These are phyloP conservation scores for Protostelium mycophagum DNA, from an alignment of 78 protist genomes.

Conservation along the genomic window DNA sequence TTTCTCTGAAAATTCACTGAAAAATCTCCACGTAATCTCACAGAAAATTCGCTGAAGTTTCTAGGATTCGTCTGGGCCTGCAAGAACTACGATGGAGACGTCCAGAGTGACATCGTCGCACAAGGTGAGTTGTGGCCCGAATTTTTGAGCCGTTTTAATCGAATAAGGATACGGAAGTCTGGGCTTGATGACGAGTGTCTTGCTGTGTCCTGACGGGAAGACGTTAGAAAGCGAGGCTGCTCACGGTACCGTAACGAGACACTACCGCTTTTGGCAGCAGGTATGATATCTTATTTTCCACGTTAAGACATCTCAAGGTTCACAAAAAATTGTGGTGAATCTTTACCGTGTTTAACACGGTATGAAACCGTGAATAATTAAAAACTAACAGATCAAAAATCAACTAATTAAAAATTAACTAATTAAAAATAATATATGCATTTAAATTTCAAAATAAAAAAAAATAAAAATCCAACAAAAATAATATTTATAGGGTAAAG, in stretches of 20 bases:
- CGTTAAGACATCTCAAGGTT: slow-evolving; percentile 23
- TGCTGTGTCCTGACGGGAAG: slow-evolving; percentile 82
- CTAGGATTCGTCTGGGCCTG: slow-evolving; percentile 96
- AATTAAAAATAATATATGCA: no score
- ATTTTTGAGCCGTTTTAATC: not conserved
- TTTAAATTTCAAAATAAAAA: no score
- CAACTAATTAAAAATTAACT: no score
- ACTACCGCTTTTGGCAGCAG: slow-evolving; percentile 73
- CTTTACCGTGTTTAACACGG: no score
- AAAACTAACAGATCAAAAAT: no score
- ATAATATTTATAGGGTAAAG: no score
- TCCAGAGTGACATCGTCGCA: slow-evolving; percentile 86
- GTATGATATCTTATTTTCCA: slow-evolving; percentile 3
- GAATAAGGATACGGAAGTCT: slow-evolving; percentile 87
- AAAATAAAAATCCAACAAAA: no score
- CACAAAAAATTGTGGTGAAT: no score
- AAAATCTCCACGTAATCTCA: not conserved
- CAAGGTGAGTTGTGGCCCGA: slow-evolving; percentile 10
- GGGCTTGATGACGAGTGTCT: slow-evolving; percentile 93
- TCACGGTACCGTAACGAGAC: slow-evolving; percentile 96
- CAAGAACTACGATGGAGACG: slow-evolving; percentile 97
- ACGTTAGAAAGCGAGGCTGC: slow-evolving; percentile 92
- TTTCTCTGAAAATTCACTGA: not conserved
- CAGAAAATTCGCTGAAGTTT: slow-evolving; percentile 20
- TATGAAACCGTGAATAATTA: no score